Evolutionary conservation across 2,329 filamentous ascomycete genomes (phyloP).

Genomic region (Diplodia intermedia): DNA sequence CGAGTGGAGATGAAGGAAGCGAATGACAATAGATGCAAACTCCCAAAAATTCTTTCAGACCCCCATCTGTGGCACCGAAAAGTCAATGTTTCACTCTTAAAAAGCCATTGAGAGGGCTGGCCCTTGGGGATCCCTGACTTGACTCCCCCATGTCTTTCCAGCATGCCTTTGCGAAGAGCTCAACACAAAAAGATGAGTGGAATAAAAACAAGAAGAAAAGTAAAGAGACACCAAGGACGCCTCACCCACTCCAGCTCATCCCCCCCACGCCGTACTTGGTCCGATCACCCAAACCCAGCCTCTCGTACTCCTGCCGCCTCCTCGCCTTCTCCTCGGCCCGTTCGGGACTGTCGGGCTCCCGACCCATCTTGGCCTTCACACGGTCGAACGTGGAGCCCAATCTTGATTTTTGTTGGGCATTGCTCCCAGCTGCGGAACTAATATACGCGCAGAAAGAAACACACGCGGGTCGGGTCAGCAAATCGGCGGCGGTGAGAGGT

Average conservation of each 20-base stretch:
- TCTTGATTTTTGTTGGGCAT: constrained; percentile 2
- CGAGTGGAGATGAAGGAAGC: constrained; percentile 5
- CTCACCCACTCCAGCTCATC: constrained; percentile 22
- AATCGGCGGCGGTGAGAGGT: not conserved
- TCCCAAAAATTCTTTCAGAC: not conserved
- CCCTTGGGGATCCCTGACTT: not conserved
- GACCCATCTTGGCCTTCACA: constrained; percentile 16
- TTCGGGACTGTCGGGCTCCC: not conserved
- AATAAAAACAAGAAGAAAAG: not conserved
- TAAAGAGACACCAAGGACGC: no score
- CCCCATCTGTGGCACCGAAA: not conserved
- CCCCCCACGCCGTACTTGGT: constrained; percentile 16
- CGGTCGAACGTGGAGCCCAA: constrained; percentile 6
- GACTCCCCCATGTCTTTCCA: not conserved
- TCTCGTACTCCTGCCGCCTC: constrained; percentile 23
- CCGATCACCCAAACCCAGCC: constrained; percentile 19
- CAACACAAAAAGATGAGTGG: not conserved
- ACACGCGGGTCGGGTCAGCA: no score
- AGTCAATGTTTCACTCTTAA: not conserved
- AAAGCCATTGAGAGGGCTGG: not conserved
- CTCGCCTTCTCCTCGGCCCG: constrained; percentile 11
- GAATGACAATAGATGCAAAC: constrained; percentile 23
- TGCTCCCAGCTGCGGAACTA: not conserved
- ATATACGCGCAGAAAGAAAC: not conserved
- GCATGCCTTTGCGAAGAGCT: not conserved